Conservation (phyloP, 257 asterid species). For the Solanum medicagineum region DNA sequence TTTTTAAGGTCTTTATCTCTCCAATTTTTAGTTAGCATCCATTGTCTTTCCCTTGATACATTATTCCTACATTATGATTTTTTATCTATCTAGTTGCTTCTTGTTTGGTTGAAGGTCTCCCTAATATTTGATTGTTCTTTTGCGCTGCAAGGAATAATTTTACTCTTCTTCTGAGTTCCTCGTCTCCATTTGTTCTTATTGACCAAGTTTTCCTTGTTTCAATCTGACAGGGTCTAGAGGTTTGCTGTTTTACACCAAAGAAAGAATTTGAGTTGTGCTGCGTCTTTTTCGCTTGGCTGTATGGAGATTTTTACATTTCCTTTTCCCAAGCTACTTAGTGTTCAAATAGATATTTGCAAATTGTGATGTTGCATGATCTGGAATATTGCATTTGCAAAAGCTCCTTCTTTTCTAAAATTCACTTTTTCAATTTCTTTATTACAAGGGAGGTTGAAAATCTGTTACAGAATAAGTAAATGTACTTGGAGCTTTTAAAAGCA, state of each 20-base stretch:
- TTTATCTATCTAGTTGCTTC: background rate
- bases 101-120: background rate
- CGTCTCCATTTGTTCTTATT: background rate
- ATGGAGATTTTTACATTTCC: background rate
- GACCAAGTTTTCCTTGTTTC: background rate
- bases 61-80: background rate
- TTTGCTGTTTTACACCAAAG: background rate
- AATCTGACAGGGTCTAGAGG: slow-evolving; percentile 25
- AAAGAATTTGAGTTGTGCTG: background rate
- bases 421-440: background rate
- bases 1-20: background rate
- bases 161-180: background rate
- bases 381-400: background rate
- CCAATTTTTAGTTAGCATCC: background rate
- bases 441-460: background rate
- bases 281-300: background rate
- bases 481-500: background rate
- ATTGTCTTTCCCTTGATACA: background rate
- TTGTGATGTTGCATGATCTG: background rate
- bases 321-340: background rate
- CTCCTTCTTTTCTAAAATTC: background rate
- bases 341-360: background rate
- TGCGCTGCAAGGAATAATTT: background rate
- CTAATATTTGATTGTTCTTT: background rate
- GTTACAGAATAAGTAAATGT: background rate